These are phyloP conservation scores for Strigomonas culicis DNA, from an alignment of 208 protist genomes.

Conservation along the genomic window DNA sequence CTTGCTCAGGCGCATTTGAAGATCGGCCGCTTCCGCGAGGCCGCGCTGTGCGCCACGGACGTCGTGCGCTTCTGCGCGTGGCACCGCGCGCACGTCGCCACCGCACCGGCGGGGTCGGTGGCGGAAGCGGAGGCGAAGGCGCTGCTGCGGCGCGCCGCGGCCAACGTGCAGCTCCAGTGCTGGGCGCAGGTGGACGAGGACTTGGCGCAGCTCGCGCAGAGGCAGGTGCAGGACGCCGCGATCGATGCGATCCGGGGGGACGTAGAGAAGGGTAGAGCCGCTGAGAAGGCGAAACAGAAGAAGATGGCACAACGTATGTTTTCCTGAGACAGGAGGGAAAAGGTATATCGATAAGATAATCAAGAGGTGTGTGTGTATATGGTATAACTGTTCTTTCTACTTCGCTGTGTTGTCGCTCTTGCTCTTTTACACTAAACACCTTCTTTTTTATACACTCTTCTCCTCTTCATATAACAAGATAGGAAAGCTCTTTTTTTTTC, in stretches of 20 bases:
- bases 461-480: not conserved
- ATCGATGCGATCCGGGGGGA: conserved; percentile 19
- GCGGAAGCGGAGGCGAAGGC: conserved; percentile 35
- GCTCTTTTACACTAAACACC: not conserved
- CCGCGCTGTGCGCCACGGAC: conserved; percentile 30
- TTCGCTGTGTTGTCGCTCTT: not conserved
- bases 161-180: conserved; percentile 25
- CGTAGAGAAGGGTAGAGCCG: conserved; percentile 15
- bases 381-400: not conserved
- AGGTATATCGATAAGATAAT: conserved; percentile 8
- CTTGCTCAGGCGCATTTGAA: conserved; percentile 43
- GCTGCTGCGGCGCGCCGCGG: conserved; percentile 56
- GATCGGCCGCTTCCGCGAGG: conserved; percentile 44
- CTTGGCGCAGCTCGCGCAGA: conserved; percentile 15
- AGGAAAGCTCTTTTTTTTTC: conserved; percentile 3
- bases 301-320: conserved; percentile 72
- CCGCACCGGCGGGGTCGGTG: conserved; percentile 12
- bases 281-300: conserved; percentile 23
- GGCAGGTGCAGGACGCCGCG: not conserved
- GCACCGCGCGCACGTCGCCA: conserved; percentile 8
- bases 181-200: conserved; percentile 40
- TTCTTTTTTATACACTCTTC: not conserved
- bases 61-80: conserved; percentile 21
- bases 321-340: conserved; percentile 8
- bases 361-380: not conserved